Percentiles rank a stretch among this genome's conserved stretches.
phyloP scores from a whole-genome alignment of 1,284 basidiomycete genomes.

The Termitomyces sp. region DNA sequence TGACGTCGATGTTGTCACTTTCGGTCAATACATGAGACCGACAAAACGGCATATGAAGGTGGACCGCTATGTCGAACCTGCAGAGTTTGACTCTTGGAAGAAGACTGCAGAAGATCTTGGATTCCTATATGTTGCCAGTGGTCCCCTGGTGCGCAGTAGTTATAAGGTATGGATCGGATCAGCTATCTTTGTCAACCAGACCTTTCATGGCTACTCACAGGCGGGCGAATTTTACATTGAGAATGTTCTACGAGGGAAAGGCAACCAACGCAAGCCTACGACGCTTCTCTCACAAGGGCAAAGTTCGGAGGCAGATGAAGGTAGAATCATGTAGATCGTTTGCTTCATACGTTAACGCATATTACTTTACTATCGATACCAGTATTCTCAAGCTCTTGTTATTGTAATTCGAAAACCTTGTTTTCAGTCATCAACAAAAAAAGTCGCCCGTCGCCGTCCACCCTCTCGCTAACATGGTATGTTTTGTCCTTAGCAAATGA shows the following conservation, averaged over 20 bases:
- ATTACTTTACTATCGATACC: not conserved
- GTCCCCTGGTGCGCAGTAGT: constrained; percentile 91
- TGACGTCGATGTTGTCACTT: constrained; percentile 96
- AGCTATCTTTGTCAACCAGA: constrained; percentile 3
- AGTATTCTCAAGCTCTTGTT: no score
- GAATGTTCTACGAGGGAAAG: constrained; percentile 73
- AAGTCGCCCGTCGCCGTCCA: constrained; percentile 2
- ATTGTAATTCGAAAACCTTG: constrained; percentile 21
- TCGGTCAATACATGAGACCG: constrained; percentile 99
- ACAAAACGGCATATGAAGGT: constrained; percentile 99
- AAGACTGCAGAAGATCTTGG: constrained; percentile 87
- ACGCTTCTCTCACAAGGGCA: constrained; percentile 11
- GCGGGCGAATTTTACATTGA: constrained; percentile 92
- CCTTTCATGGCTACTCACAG: constrained; percentile 32
- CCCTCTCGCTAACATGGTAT: constrained; percentile 14
- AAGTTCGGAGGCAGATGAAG: not conserved
- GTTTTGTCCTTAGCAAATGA: not conserved
- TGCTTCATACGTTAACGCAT: no score
- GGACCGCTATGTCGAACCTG: constrained; percentile 89
- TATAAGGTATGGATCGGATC: constrained; percentile 74
- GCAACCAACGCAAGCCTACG: constrained; percentile 36
- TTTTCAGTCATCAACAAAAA: constrained; percentile 20
- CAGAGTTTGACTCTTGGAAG: constrained; percentile 93
- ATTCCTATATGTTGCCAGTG: constrained; percentile 96
- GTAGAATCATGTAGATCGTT: not conserved